Base-by-base conservation (phyloP, 495 filamentous ascomycete species). In the Bacidia gigantensis region DNA sequence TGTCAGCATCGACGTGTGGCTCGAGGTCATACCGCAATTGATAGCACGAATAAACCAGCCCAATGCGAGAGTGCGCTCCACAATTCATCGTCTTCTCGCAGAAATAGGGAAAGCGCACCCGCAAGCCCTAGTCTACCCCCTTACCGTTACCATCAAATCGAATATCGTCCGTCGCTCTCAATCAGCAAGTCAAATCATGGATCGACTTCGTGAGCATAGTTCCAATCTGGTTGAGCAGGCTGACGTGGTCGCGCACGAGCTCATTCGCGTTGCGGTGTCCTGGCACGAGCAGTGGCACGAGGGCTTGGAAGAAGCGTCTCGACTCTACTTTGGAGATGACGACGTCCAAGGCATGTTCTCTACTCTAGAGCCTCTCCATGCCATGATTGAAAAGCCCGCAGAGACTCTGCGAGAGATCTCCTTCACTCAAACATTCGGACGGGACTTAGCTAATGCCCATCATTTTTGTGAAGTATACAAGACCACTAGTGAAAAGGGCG, bases 201-300 rank as follows among this genome's bases (percentile, higher is more conserved):
- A 97, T 50, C 93, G 81, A 58, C 93, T 99, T 88, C 84, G 89
- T 11, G 82, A 90, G 52, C 93, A 99, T 61, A 95, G 87, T 59
- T 80, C 85, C n/a, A 86, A 77, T 57, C 74, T 99, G 3, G 93
- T 97, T 10, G 88, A 95, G 59, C 93, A 99, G 63, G 92, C 92
- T 11, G 89, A 95, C 60, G 69, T 89, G 46, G 89, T 99, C 7
- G 95, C 89, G 60, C 81, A 86, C 49, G 92, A 99, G 65, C 75
- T 99, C 25, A 96, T 99, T 62, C 80, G 92, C 47, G 89, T 97
- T 52, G 92, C 93, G 0, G 93, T 99, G 1, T 61, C 97, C 21
- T 99, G 92, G 92, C 92, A 99, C 64, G 92, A 99, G 60, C 82
- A 89, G 42, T 99, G 92, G 92, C 93, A 99, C 58, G 92, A 99